These are phyloP conservation scores for Solanum pinnatisectum DNA, from an alignment of 257 asterid genomes.

Conservation along the genomic window DNA sequence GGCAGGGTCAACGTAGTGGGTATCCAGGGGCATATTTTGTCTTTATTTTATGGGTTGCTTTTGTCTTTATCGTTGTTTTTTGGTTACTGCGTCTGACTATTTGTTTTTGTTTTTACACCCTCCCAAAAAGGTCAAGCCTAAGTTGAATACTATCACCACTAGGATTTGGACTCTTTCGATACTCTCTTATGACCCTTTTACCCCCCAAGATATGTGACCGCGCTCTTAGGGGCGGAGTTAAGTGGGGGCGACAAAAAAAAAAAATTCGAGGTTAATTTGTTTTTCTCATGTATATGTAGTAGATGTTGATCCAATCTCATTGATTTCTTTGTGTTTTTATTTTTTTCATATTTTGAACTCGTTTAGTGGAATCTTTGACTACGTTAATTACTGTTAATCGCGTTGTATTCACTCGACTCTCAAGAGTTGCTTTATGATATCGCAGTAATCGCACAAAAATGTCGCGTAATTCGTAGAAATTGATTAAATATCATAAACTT, in stretches of 20 bases:
- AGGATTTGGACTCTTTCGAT: neutral
- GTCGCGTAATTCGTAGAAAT: neutral
- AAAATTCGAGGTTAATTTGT: neutral
- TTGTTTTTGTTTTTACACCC: neutral
- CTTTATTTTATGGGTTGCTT: slow-evolving; percentile 1
- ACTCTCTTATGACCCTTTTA: neutral
- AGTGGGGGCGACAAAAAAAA: neutral
- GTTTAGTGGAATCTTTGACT: neutral
- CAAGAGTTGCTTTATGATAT: neutral
- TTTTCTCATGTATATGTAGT: neutral
- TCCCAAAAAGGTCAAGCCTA: neutral
- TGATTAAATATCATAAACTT: neutral
- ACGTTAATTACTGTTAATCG: neutral
- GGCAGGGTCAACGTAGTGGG: neutral
- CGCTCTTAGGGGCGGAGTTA: neutral
- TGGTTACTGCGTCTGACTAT: neutral
- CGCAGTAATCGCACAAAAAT: neutral
- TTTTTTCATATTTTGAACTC: neutral
- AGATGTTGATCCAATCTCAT: neutral
- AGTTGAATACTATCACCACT: neutral
- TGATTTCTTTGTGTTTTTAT: neutral
- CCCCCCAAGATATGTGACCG: neutral
- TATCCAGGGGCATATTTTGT: neutral
- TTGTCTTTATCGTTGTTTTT: neutral
- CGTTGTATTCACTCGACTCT: accelerated